Base-by-base conservation (phyloP, 345 rosid genomes). In the Microcos paniculata region DNA sequence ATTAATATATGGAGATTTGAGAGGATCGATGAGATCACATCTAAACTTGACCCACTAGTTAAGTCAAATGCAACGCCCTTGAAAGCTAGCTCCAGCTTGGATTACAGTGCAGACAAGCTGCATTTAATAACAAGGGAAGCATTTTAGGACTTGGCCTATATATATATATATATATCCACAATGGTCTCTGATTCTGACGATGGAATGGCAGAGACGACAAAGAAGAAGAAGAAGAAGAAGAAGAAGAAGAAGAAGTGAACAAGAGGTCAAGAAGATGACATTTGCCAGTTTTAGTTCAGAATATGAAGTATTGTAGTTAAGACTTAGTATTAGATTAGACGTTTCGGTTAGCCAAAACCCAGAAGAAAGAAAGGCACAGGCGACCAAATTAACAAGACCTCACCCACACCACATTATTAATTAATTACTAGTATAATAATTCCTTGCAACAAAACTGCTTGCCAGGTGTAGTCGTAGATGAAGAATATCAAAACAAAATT, bases 211-310 rank as follows among this genome's bases (percentile, higher is more conserved):
- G 46, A 51, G 51, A 40, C 45, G 45, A 68, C 49, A 24, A 28
- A 53, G 71, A 42, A 56, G 52, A 28, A 46, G 71, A 62, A 33
- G 65, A 28, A n/a, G n/a, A n/a, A n/a, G n/a, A n/a, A n/a, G n/a
- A n/a, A n/a, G n/a, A n/a, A n/a, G n/a, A n/a, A n/a, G n/a, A n/a
- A n/a, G n/a, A n/a, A n/a, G n/a, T n/a, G 70, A 72, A 74, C 45
- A 72, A 71, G 6, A 38, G 76, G 80, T 78, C 84, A 78, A 85
- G 72, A 52, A 67, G 76, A 77, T 81, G 83, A 77, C 75, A 74
- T 76, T 58, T 46, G 38, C 57, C 67, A 51, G n/a, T 15, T 23
- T 45, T 38, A 51, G 59, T n/a, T n/a, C n/a, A n/a, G n/a, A n/a
- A n/a, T n/a, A n/a, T n/a, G n/a, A n/a, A n/a, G n/a, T n/a, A n/a